Base-by-base conservation (phyloP, 495 filamentous ascomycete species). In the Penicillium bovifimosum region DNA sequence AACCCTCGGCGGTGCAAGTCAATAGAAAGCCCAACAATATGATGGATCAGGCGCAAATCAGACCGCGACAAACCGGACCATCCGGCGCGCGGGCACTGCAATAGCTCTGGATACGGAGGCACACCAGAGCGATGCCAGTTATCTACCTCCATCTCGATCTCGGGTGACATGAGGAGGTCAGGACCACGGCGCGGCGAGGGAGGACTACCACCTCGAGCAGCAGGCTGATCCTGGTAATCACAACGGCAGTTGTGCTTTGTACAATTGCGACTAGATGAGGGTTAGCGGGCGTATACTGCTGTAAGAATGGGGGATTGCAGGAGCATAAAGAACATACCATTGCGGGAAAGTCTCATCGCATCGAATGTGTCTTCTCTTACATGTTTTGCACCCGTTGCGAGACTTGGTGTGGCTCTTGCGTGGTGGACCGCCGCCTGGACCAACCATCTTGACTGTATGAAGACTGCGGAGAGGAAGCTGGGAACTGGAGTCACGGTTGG, bases 191-290 rank as follows among this genome's bases (percentile, higher is more conserved):
- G 84, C 56, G 81, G 80, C 26, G 74, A 69, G 28, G 84, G 76
- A 52, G 84, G 73, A 49, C 87, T 85, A 46, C 85, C 46, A 11
- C 24, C 82, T 57, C 83, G 77, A 20, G 80, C 74, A 27, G 82
- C 74, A 2, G 75, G 66, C 51, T 81, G 80, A 62, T 96, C 90
- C 80, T 95, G 92, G 70, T 97, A 98, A 60, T 95, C 92, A 71
- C 93, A 98, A 64, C 91, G 85, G 60, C 95, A 92, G 74, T 96
- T 95, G 70, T 98, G 93, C 68, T 97, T 97, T 47, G 92, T 96
- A 72, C 93, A 98, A 71, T 97, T 97, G 55, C 89, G 89, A 74
- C 92, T 97, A 60, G 28, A 40, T 20, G 10, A 2, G 10, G 14
- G 34, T 56, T 54, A 55, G 56, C 14, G 2, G 20, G 35, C 6